phyloP scores from a whole-genome alignment of 2,329 filamentous ascomycete species.

The Phaeophleospora eucalypticola region DNA sequence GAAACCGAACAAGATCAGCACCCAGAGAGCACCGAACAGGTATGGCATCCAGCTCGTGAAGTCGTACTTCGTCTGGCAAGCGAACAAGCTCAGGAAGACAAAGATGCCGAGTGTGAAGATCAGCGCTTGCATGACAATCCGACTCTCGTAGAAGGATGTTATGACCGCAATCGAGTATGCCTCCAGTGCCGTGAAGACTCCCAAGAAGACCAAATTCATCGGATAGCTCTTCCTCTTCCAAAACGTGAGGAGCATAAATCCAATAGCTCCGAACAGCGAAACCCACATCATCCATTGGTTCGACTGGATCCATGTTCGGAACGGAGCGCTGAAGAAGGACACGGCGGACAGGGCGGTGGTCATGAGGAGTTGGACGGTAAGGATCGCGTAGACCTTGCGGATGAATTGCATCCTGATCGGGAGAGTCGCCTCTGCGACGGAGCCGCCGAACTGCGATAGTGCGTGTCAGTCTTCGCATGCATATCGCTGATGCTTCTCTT shows the following conservation, averaged over 20 bases:
- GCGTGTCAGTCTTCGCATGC: conserved; percentile 7
- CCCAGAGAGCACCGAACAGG: conserved; percentile 86
- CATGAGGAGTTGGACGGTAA: conserved; percentile 87
- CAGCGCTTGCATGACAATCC: conserved; percentile 84
- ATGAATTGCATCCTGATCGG: conserved; percentile 80
- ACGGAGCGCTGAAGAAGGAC: conserved; percentile 76
- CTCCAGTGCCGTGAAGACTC: conserved; percentile 84
- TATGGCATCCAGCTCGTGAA: conserved; percentile 98
- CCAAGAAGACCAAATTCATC: conserved; percentile 87
- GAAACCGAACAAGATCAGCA: conserved; percentile 86
- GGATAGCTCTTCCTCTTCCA: conserved; percentile 69
- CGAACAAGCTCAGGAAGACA: conserved; percentile 68
- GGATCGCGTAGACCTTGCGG: conserved; percentile 89
- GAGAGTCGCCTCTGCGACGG: conserved; percentile 86
- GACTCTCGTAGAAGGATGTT: conserved; percentile 80
- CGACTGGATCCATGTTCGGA: conserved; percentile 81
- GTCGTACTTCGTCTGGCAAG: conserved; percentile 96
- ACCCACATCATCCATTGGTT: conserved; percentile 81
- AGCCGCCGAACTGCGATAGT: conserved; percentile 75
- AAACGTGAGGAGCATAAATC: conserved; percentile 81
- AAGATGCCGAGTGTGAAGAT: conserved; percentile 72
- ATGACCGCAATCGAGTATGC: conserved; percentile 92
- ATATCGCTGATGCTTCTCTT: neutral
- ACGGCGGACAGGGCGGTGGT: conserved; percentile 77
- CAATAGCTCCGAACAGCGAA: conserved; percentile 78